Base-by-base conservation (phyloP, 2,329 filamentous ascomycete genomes). In the Penicillium sp. region DNA sequence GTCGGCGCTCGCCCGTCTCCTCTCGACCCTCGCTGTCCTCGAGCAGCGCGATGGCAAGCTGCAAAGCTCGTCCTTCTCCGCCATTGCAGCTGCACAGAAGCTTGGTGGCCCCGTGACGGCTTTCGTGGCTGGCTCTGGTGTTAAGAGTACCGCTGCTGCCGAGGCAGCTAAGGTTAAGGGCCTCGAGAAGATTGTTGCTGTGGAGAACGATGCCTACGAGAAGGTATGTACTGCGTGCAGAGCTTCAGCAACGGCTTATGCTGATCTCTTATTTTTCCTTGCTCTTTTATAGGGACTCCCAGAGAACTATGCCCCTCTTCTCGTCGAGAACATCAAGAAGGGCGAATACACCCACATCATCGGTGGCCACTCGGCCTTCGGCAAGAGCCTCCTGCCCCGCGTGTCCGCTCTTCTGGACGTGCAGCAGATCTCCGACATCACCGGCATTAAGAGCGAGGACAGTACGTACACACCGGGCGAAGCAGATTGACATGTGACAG, bases 301-400 rank as follows among this genome's bases (percentile, higher is more conserved):
- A 45, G 93, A 98, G 75, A 96, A 89, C 77, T 97, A 82, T 67
- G 93, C 92, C n/a, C 88, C 90, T 48, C 78, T 98, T 41, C 78
- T 98, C 35, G 87, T 90, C 44, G 92, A 97, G 72, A 98, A 97
- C 72, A 92, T 97, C 73, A 95, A 95, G 76, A 93, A 93, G 69
- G 91, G 89, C 53, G 88, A 86, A 52, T 97, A 90, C 72, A 95
- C 91, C 53, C 93, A 98, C 68, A 81, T 98, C 56, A 80, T 98
- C 63, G 88, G 87, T 33, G 86, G 88, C 47, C 90, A 97, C 76
- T 93, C 91, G 23, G 90, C 93, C 1, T 98, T 98, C 73, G 93
- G 93, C 65, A 98, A 98, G 82, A 95, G 87, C 71, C 72, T 98
- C 40, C 78, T 98, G 73, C 93, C 93, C 33, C 85, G 93, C 55